These are phyloP conservation scores for Psilocybe mexicana DNA, from an alignment of 1,284 basidiomycete genomes.

Conservation along the genomic window DNA sequence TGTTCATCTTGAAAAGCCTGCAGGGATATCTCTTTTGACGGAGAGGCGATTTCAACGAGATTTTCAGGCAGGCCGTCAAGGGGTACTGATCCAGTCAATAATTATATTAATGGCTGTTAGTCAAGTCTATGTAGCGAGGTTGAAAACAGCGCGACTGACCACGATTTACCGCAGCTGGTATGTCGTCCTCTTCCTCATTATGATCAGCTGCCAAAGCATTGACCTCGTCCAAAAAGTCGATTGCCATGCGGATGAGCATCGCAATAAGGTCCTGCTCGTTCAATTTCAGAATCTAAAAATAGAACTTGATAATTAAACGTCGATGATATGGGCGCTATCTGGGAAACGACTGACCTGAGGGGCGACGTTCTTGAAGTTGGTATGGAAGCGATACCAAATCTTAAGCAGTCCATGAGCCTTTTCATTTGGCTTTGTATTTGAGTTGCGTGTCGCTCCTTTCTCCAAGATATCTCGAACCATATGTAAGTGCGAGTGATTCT, in stretches of 20 bases:
- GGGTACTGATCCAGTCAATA: no score
- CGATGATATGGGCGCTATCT: background rate
- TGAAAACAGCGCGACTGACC: background rate
- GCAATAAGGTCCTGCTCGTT: background rate
- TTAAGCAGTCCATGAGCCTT: constrained; percentile 27
- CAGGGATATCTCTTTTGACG: background rate
- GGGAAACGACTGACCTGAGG: constrained; percentile 17
- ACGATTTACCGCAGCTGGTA: background rate
- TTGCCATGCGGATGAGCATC: constrained; percentile 6
- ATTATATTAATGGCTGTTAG: no score
- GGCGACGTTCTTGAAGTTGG: constrained; percentile 32
- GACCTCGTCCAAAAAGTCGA: constrained; percentile 2
- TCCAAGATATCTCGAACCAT: constrained; percentile 26
- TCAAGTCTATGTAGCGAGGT: no score
- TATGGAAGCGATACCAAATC: constrained; percentile 22
- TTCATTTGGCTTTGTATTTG: constrained; percentile 28
- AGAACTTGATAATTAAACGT: background rate
- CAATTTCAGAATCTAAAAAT: background rate
- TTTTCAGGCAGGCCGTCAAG: background rate
- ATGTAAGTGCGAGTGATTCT: constrained; percentile 20
- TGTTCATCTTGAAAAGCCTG: background rate
- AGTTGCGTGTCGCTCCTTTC: constrained; percentile 28
- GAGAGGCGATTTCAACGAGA: background rate
- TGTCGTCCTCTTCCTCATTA: background rate
- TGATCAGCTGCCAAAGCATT: background rate